Evolutionary conservation across 495 filamentous ascomycete genomes (phyloP).

Genomic region (Lophium mytilinum): DNA sequence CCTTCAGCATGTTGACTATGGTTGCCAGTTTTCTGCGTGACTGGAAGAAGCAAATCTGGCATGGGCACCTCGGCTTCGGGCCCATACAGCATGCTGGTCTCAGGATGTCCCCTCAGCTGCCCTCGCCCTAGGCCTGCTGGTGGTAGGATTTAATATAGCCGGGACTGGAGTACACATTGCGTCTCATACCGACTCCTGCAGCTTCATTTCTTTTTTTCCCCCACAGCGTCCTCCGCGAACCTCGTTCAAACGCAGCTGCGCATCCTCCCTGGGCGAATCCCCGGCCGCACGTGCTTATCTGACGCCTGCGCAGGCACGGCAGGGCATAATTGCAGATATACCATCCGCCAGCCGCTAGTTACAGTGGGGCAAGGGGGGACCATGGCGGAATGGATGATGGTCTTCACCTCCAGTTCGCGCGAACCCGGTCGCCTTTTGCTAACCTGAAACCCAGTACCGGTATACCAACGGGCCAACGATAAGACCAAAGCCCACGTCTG

Average conservation of each 20-base stretch:
- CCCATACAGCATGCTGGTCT: background rate
- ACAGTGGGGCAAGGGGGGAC: conserved; percentile 22
- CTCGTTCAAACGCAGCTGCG: conserved; percentile 5
- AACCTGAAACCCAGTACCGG: conserved; percentile 23
- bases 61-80: no score
- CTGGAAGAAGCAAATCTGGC: no score
- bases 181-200: background rate
- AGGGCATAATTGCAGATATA: conserved; percentile 12
- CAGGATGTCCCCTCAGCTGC: background rate
- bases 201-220: background rate
- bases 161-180: background rate
- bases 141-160: background rate
- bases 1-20: no score
- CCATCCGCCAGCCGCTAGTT: conserved; percentile 22
- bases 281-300: conserved; percentile 24
- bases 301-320: conserved; percentile 22
- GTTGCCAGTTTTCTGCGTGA: no score
- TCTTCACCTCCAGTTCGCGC: conserved; percentile 8
- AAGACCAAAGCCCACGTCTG: conserved; percentile 14
- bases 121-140: background rate
- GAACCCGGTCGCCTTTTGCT: conserved; percentile 9
- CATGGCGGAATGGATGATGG: conserved; percentile 28
- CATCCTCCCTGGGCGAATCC: conserved; percentile 12
- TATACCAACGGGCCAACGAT: conserved; percentile 18
- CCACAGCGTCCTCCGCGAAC: conserved; percentile 6